Conservation (phyloP, 768 basidiomycete genomes). For the Rhizopogon sp. region DNA sequence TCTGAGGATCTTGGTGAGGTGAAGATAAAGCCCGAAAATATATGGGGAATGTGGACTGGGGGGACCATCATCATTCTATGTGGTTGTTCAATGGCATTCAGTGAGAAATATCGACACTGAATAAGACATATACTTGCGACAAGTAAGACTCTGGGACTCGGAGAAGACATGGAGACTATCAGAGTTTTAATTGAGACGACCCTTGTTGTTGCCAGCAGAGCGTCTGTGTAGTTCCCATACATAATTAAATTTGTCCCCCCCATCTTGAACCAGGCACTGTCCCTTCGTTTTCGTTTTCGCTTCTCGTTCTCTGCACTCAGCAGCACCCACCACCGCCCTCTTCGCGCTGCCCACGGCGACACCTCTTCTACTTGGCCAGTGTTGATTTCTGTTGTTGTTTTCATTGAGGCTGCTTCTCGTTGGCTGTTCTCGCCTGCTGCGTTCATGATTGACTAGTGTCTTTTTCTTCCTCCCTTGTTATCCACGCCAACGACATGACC, state of each 20-base stretch:
- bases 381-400: slow-evolving; percentile 5
- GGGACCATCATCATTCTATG: slow-evolving; percentile 82
- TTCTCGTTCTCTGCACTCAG: not conserved
- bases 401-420: not conserved
- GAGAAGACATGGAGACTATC: slow-evolving; percentile 14
- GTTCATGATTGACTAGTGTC: not conserved
- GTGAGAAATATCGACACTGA: not conserved
- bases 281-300: slow-evolving; percentile 5
- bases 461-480: not conserved
- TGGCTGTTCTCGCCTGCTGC: not conserved
- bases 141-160: slow-evolving; percentile 32
- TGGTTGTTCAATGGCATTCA: not conserved
- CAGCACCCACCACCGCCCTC: not conserved
- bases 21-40: slow-evolving; percentile 62
- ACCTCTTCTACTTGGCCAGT: not conserved
- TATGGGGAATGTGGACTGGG: slow-evolving; percentile 71
- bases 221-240: slow-evolving; percentile 17
- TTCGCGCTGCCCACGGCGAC: not conserved
- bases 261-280: slow-evolving; percentile 1
- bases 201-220: slow-evolving; percentile 5
- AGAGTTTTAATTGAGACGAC: not conserved
- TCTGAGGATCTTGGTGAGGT: slow-evolving; percentile 54
- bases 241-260: slow-evolving; percentile 13
- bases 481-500: slow-evolving; percentile 10
- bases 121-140: slow-evolving; percentile 31